Percentiles rank a stretch among this genome's conserved stretches.
Conservation (phyloP, 1,284 basidiomycete species). For the Tranzscheliella williamsii region DNA sequence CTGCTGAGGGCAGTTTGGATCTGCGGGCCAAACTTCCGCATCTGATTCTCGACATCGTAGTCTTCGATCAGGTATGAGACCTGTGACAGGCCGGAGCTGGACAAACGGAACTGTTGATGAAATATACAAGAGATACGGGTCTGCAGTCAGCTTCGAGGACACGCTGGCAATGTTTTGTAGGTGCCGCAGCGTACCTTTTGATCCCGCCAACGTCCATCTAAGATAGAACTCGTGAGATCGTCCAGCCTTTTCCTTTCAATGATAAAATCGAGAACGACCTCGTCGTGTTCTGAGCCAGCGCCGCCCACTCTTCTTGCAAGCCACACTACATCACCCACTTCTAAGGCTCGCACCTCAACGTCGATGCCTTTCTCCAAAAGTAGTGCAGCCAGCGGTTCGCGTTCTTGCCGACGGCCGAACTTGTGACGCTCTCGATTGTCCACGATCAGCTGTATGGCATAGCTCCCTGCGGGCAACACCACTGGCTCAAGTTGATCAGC, state of each 20-base stretch:
- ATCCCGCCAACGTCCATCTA: conserved; percentile 66
- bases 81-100: conserved; percentile 64
- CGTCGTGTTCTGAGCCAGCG: conserved; percentile 53
- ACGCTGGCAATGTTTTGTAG: too few species aligned
- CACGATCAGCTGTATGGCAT: conserved; percentile 65
- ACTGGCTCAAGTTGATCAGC: conserved; percentile 53
- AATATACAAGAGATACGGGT: too few species aligned
- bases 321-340: conserved; percentile 68
- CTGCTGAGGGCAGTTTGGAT: conserved; percentile 64
- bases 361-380: conserved; percentile 58
- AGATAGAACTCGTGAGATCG: conserved; percentile 65
- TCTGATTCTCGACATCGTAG: conserved; percentile 62
- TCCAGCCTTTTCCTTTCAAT: conserved; percentile 68
- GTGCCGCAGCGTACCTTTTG: conserved; percentile 65
- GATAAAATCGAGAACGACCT: conserved; percentile 67
- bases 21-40: conserved; percentile 51
- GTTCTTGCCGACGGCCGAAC: conserved; percentile 14
- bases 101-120: conserved; percentile 63
- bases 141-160: too few species aligned
- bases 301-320: conserved; percentile 63
- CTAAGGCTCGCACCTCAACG: conserved; percentile 64
- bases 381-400: conserved; percentile 33
- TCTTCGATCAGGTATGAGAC: conserved; percentile 68
- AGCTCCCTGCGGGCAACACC: conserved; percentile 63
- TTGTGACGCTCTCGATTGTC: conserved; percentile 65